Evolutionary conservation across 495 filamentous ascomycete genomes (phyloP).

Genomic region (Trichoderma reesei): DNA sequence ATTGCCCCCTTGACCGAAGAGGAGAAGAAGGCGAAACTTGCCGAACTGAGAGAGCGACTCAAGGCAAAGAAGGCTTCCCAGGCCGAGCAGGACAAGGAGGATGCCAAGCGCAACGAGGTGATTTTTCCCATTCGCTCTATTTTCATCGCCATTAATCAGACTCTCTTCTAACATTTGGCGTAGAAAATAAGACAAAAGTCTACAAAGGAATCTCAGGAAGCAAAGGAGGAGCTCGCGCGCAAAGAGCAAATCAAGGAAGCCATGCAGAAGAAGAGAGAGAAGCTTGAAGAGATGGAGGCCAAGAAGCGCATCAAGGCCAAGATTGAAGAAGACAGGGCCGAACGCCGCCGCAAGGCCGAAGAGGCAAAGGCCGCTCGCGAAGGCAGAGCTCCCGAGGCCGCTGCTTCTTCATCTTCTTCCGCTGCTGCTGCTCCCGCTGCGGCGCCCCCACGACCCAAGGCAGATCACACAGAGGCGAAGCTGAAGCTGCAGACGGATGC

Average conservation of each 20-base stretch:
- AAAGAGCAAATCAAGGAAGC: constrained; percentile 90
- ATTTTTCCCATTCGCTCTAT: background rate
- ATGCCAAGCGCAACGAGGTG: constrained; percentile 85
- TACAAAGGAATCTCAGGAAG: constrained; percentile 65
- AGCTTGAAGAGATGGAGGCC: constrained; percentile 74
- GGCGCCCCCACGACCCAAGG: constrained; percentile 25
- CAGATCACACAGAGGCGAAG: constrained; percentile 64
- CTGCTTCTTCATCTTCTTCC: constrained; percentile 26
- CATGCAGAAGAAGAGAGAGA: constrained; percentile 72
- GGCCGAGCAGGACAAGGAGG: constrained; percentile 65
- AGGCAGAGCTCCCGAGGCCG: constrained; percentile 49
- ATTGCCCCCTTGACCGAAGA: constrained; percentile 85
- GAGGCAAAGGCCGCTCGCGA: constrained; percentile 74
- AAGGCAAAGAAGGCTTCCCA: constrained; percentile 64
- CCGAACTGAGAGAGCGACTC: constrained; percentile 61
- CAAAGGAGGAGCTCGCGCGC: constrained; percentile 72
- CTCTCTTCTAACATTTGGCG: constrained; percentile 12
- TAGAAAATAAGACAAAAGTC: constrained; percentile 82
- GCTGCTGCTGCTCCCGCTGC: constrained; percentile 28
- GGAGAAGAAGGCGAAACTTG: constrained; percentile 71
- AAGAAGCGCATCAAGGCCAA: constrained; percentile 81
- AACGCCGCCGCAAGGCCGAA: constrained; percentile 72
- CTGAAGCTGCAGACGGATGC: constrained; percentile 67
- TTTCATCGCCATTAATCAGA: background rate
- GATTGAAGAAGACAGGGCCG: constrained; percentile 85